Conservation (phyloP, 805 yeast genomes). For the Candida pseudoglaebosa region DNA sequence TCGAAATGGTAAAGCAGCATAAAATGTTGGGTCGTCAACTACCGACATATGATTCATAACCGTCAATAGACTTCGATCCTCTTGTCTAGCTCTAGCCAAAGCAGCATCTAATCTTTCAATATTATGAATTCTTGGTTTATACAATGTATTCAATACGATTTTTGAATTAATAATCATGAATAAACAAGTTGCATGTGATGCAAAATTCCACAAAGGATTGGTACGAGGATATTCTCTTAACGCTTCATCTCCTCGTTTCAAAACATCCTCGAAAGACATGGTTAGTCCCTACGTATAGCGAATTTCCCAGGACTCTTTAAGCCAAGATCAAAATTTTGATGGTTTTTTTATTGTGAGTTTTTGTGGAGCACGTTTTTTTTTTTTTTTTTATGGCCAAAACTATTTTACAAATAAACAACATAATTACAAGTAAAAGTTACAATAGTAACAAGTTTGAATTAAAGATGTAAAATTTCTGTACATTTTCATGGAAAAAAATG, state of each 20-base stretch:
- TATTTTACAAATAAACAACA: neutral
- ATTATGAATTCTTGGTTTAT: conserved; percentile 60
- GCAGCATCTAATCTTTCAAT: conserved; percentile 64
- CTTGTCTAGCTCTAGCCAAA: conserved; percentile 54
- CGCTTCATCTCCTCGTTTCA: conserved; percentile 70
- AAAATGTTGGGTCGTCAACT: conserved; percentile 87
- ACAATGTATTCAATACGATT: conserved; percentile 53
- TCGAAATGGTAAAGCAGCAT: conserved; percentile 80
- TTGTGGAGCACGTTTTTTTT: neutral
- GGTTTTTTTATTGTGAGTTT: neutral
- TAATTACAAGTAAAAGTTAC: too few species aligned
- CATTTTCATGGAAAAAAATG: too few species aligned
- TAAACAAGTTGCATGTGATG: conserved; percentile 66
- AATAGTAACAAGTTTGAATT: too few species aligned
- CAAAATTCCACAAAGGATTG: conserved; percentile 56
- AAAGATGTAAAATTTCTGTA: too few species aligned
- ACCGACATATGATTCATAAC: conserved; percentile 91
- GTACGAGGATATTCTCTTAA: conserved; percentile 60
- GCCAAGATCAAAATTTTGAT: neutral
- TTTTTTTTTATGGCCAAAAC: conserved; percentile 5
- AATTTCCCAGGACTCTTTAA: neutral
- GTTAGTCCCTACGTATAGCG: neutral
- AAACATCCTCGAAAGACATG: conserved; percentile 70
- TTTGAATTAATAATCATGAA: conserved; percentile 65
- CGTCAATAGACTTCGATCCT: conserved; percentile 75